A percentile compares a stretch with the other conserved stretches of the same genome.
These are phyloP conservation scores for Arthrobotrys entomopaga DNA, from an alignment of 2,329 filamentous ascomycete species.

Conservation along the genomic window DNA sequence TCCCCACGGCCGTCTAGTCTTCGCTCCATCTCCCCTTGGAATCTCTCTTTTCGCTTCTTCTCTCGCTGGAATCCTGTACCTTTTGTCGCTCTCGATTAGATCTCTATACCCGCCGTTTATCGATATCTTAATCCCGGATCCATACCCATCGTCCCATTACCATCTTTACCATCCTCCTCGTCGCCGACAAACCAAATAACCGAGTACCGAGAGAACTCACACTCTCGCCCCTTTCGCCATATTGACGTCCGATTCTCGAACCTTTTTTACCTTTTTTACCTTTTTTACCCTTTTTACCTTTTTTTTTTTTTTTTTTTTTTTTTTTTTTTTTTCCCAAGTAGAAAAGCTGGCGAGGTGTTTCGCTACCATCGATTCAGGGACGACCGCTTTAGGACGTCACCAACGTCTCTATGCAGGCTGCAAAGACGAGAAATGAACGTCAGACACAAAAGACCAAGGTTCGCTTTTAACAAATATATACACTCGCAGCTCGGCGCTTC, in stretches of 20 bases:
- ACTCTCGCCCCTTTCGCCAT: too few relatives aligned
- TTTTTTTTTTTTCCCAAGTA: neutral
- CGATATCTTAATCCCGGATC: constrained; percentile 20
- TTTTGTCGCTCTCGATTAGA: constrained; percentile 31
- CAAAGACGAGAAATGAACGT: constrained; percentile 69
- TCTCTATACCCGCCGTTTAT: constrained; percentile 19
- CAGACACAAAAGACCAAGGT: constrained; percentile 73
- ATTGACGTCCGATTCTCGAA: too few relatives aligned
- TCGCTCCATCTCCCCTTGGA: neutral
- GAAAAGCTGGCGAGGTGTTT: constrained; percentile 48
- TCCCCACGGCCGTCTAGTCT: neutral
- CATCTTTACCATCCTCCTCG: neutral
- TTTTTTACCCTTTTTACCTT: too few relatives aligned
- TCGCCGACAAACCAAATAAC: neutral
- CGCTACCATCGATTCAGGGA: constrained; percentile 44
- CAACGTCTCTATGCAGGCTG: constrained; percentile 56
- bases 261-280: too few relatives aligned
- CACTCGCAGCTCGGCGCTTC: neutral
- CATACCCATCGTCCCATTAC: constrained; percentile 1
- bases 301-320: constrained; percentile 1
- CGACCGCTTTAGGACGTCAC: constrained; percentile 52
- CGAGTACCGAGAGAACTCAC: neutral
- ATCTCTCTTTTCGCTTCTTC: constrained; percentile 21
- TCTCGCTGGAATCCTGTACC: constrained; percentile 7
- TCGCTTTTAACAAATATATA: constrained; percentile 30